These are phyloP conservation scores for Hyphopichia burtonii DNA, from an alignment of 1,139 yeast species.

Conservation along the genomic window DNA sequence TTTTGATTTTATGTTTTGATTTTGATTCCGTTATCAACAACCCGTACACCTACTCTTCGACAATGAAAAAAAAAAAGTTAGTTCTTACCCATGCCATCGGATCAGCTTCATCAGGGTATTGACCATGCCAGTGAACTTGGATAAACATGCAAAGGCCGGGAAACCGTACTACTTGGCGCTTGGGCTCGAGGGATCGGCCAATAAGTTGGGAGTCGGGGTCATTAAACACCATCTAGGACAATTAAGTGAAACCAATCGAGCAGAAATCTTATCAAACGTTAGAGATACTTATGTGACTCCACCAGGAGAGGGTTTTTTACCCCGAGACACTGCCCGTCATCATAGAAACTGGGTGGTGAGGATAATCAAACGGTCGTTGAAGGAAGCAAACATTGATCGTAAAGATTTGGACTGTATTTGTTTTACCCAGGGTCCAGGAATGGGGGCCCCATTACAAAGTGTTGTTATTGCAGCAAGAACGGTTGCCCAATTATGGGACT, in stretches of 20 bases:
- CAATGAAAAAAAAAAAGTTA: constrained; percentile 7
- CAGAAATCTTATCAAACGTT: constrained; percentile 77
- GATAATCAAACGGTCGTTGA: constrained; percentile 63
- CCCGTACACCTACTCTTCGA: constrained; percentile 4
- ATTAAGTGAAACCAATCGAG: constrained; percentile 53
- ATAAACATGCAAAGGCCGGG: constrained; percentile 39
- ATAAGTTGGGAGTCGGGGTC: constrained; percentile 91
- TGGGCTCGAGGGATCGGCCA: constrained; percentile 96
- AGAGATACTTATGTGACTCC: constrained; percentile 95
- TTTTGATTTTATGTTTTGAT: background rate
- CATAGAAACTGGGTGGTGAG: constrained; percentile 96
- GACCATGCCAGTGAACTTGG: constrained; percentile 31
- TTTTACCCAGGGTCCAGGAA: constrained; percentile 98
- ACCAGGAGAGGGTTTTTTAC: constrained; percentile 97
- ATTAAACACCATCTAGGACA: constrained; percentile 67
- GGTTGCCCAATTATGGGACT: constrained; percentile 71
- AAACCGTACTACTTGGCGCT: constrained; percentile 64
- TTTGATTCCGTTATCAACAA: background rate
- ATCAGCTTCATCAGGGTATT: no score
- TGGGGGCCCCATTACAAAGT: constrained; percentile 97
- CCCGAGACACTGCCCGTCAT: constrained; percentile 94
- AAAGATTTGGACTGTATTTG: constrained; percentile 83
- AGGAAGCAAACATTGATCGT: constrained; percentile 57
- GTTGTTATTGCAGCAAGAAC: constrained; percentile 94
- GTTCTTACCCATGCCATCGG: no score